Evolutionary conservation across 495 filamentous ascomycete species (phyloP).

Genomic region (Penicillium argentinense): DNA sequence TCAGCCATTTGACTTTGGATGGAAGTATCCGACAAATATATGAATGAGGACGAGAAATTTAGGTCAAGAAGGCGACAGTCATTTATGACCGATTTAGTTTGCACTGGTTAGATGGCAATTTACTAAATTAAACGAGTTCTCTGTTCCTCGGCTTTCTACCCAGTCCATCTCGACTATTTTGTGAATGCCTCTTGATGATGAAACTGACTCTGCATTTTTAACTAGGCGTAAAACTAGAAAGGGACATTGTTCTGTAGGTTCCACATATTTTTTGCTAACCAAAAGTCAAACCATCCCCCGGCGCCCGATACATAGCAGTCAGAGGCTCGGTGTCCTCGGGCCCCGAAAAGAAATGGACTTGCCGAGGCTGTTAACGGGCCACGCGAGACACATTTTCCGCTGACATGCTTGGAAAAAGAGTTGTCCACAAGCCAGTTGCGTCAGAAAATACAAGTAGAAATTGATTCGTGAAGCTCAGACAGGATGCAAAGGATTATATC

Average conservation of each 20-base stretch:
- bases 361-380: not conserved
- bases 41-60: not conserved
- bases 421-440: not conserved
- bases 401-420: not conserved
- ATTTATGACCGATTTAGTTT: not conserved
- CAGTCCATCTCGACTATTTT: not conserved
- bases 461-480: not conserved
- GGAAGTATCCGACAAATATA: not conserved
- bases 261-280: not conserved
- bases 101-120: not conserved
- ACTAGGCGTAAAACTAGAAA: not conserved
- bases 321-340: not conserved
- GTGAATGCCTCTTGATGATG: not conserved
- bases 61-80: not conserved
- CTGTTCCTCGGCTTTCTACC: not conserved
- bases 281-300: not conserved
- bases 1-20: not conserved
- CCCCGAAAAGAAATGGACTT: not conserved
- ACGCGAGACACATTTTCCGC: not conserved
- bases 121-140: too few relatives aligned
- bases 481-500: not conserved
- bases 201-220: not conserved
- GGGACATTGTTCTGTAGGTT: not conserved
- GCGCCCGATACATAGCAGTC: not conserved
- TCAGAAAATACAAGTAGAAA: not conserved